These are phyloP conservation scores for Deinandra increscens DNA, from an alignment of 129 eudicot genomes.

Conservation along the genomic window DNA sequence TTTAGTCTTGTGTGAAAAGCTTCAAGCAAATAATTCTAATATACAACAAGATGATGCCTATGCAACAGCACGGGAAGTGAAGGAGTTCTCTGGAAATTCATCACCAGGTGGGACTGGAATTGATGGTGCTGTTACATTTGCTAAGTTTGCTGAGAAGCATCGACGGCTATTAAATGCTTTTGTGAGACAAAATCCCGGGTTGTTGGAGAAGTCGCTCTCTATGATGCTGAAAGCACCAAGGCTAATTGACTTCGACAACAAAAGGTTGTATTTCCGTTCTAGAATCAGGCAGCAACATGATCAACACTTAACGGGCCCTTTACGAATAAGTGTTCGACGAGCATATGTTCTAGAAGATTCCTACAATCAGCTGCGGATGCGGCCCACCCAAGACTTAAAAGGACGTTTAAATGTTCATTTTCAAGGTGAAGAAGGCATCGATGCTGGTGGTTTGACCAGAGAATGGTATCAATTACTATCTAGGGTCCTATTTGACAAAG, in stretches of 20 bases:
- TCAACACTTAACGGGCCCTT: conserved; percentile 83
- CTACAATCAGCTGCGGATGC: conserved; percentile 88
- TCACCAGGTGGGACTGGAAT: conserved; percentile 38
- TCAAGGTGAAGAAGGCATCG: conserved; percentile 99
- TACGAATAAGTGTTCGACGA: conserved; percentile 91
- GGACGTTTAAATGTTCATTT: conserved; percentile 97
- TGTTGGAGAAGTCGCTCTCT: conserved; percentile 90
- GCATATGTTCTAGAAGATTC: conserved; percentile 98
- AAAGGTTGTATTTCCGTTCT: conserved; percentile 88
- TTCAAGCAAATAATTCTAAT: conserved; percentile 57
- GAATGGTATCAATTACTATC: conserved; percentile 96
- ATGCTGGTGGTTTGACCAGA: conserved; percentile 99
- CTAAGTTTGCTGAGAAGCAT: conserved; percentile 90
- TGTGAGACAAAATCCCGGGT: conserved; percentile 88
- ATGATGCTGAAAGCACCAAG: conserved; percentile 97
- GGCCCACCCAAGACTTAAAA: conserved; percentile 78
- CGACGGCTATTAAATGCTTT: conserved; percentile 90
- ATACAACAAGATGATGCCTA: conserved; percentile 66
- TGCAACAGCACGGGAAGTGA: conserved; percentile 86
- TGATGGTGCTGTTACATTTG: conserved; percentile 74
- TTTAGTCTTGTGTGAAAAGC: conserved; percentile 86
- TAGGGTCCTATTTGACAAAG: conserved; percentile 94
- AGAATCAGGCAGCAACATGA: conserved; percentile 97
- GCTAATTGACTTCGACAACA: conserved; percentile 93
- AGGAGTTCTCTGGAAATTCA: conserved; percentile 62